These are phyloP conservation scores for Clarireedia sp. DNA, from an alignment of 2,329 filamentous ascomycete genomes.

Conservation along the genomic window DNA sequence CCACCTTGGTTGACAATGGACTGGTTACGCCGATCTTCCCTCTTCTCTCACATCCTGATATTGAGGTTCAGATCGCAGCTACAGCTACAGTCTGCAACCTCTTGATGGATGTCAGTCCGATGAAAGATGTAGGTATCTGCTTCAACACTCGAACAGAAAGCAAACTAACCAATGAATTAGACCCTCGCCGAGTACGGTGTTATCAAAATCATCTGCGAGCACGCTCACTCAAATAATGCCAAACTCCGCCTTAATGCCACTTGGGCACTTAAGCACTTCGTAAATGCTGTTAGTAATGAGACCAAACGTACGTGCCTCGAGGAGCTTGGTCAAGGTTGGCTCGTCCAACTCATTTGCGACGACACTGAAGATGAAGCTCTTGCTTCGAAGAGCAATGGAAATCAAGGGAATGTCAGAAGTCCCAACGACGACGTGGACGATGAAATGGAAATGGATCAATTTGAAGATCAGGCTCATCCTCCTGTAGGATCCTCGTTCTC, in stretches of 20 bases:
- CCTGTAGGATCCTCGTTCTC: slow-evolving; percentile 17
- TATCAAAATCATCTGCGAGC: slow-evolving; percentile 69
- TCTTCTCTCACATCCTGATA: slow-evolving; percentile 65
- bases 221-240: slow-evolving; percentile 75
- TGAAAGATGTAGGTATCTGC: slow-evolving; percentile 63
- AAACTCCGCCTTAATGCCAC: slow-evolving; percentile 75
- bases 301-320: slow-evolving; percentile 72
- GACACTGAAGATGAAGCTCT: slow-evolving; percentile 47
- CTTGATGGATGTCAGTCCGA: slow-evolving; percentile 80
- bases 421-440: slow-evolving; percentile 42
- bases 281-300: slow-evolving; percentile 61
- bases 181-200: slow-evolving; percentile 66
- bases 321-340: slow-evolving; percentile 69
- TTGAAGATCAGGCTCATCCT: slow-evolving; percentile 33
- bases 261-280: slow-evolving; percentile 90
- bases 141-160: background rate
- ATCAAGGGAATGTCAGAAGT: slow-evolving; percentile 10
- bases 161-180: slow-evolving; percentile 33
- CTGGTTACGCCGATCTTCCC: slow-evolving; percentile 70
- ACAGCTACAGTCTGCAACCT: slow-evolving; percentile 81
- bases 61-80: slow-evolving; percentile 78
- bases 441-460: slow-evolving; percentile 49
- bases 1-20: slow-evolving; percentile 77
- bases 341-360: slow-evolving; percentile 68
- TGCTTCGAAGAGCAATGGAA: slow-evolving; percentile 28